Conservation (phyloP, 83 land plant species). For the Isoetes engelmannii region DNA sequence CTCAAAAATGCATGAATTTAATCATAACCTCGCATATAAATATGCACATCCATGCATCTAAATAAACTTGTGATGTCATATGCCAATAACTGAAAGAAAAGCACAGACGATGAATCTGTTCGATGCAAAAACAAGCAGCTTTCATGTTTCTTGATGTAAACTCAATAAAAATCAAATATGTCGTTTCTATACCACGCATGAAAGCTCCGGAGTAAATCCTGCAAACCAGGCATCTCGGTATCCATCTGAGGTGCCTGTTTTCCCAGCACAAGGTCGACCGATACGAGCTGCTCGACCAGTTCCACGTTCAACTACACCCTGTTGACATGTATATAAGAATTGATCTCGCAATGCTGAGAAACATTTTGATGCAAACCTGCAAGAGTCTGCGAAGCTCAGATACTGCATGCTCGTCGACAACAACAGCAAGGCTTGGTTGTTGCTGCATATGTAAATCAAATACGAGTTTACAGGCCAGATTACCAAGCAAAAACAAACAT, state of each 20-base stretch:
- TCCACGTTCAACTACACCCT: conserved; percentile 39
- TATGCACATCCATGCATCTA: background rate
- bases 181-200: conserved; percentile 29
- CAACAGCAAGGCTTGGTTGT: no score
- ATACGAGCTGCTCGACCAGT: conserved; percentile 34
- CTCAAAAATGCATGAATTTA: background rate
- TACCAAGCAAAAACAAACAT: background rate
- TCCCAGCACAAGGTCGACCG: conserved; percentile 43
- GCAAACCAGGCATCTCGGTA: conserved; percentile 46
- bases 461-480: no score
- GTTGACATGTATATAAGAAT: background rate
- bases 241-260: conserved; percentile 43
- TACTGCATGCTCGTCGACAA: no score
- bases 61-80: background rate
- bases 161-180: no score
- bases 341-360: background rate
- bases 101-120: no score
- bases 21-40: background rate
- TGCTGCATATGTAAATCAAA: no score
- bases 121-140: no score
- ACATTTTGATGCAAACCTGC: conserved; percentile 20
- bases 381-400: conserved; percentile 37
- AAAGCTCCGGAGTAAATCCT: conserved; percentile 39
- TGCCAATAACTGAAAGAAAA: no score
- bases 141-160: no score